Conservation (phyloP, 208 protist genomes). For the Zelonia costaricensis region DNA sequence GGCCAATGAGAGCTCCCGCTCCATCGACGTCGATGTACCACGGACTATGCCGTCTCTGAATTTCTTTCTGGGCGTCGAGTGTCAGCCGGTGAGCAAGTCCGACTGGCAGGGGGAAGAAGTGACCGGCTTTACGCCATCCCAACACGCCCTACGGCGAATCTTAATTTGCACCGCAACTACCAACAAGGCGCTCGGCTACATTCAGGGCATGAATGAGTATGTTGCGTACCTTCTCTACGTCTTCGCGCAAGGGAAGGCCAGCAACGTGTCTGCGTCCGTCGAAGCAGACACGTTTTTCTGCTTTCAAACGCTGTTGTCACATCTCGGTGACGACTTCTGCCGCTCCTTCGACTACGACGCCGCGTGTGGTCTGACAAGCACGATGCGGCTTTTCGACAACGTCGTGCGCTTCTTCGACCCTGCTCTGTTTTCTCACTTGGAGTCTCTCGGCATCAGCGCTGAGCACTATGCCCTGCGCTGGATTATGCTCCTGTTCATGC, state of each 20-base stretch:
- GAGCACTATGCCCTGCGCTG: conserved; percentile 85
- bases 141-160: conserved; percentile 70
- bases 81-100: neutral
- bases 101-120: neutral
- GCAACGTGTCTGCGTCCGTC: conserved; percentile 31
- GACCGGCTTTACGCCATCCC: conserved; percentile 20
- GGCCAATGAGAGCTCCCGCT: conserved; percentile 11
- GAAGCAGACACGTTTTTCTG: conserved; percentile 79
- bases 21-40: conserved; percentile 80
- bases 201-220: conserved; percentile 88
- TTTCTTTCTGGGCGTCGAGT: conserved; percentile 57
- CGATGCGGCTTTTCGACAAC: conserved; percentile 64
- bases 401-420: conserved; percentile 68
- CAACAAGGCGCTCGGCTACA: conserved; percentile 79
- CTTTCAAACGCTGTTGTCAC: conserved; percentile 69
- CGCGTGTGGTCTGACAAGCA: conserved; percentile 53
- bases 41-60: conserved; percentile 81
- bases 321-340: conserved; percentile 79
- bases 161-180: conserved; percentile 60
- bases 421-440: conserved; percentile 51
- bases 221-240: conserved; percentile 76
- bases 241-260: conserved; percentile 39
- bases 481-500: conserved; percentile 86
- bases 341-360: conserved; percentile 57
- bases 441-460: conserved; percentile 37